Evolutionary conservation across 441 rosid species (phyloP).

Genomic region (Iberis amara): DNA sequence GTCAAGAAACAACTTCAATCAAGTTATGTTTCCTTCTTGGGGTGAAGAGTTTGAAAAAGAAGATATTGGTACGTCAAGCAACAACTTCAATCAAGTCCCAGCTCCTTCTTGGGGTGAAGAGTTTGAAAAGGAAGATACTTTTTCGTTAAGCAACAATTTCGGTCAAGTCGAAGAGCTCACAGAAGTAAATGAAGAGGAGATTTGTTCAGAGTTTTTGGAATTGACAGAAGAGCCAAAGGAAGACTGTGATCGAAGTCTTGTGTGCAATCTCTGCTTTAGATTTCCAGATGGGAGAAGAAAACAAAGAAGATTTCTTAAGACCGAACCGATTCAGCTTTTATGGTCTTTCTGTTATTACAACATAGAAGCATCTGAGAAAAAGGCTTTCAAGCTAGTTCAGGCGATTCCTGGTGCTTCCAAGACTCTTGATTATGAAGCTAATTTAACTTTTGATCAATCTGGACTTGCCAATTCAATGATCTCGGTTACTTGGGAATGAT

Average conservation of each 20-base stretch:
- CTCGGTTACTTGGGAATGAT: conserved; percentile 23
- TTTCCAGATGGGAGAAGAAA: conserved; percentile 65
- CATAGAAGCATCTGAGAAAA: background rate
- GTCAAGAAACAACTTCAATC: too few species aligned
- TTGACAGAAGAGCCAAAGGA: conserved; percentile 68
- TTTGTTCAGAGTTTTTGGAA: conserved; percentile 38
- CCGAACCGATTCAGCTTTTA: conserved; percentile 19
- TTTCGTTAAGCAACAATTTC: too few species aligned
- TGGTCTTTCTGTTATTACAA: conserved; percentile 27
- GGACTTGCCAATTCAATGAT: conserved; percentile 19
- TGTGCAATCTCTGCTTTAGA: conserved; percentile 75
- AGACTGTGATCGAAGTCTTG: conserved; percentile 39
- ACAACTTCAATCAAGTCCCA: conserved; percentile 32
- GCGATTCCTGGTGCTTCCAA: conserved; percentile 29
- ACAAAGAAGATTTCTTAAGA: conserved; percentile 24
- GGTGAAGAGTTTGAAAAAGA: background rate
- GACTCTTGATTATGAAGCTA: conserved; percentile 15
- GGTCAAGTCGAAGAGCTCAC: too few species aligned
- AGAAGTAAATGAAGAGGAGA: conserved; percentile 29
- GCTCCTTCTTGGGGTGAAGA: background rate
- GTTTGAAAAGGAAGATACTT: too few species aligned
- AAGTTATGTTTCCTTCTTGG: too few species aligned
- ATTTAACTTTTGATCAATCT: background rate
- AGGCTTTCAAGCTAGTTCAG: conserved; percentile 8
- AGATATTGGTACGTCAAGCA: conserved; percentile 13